A percentile compares a stretch with the other conserved stretches of the same genome.
Evolutionary conservation across 192 early-diverging fungal genomes (phyloP).

Genomic region (Coemansia biformis): DNA sequence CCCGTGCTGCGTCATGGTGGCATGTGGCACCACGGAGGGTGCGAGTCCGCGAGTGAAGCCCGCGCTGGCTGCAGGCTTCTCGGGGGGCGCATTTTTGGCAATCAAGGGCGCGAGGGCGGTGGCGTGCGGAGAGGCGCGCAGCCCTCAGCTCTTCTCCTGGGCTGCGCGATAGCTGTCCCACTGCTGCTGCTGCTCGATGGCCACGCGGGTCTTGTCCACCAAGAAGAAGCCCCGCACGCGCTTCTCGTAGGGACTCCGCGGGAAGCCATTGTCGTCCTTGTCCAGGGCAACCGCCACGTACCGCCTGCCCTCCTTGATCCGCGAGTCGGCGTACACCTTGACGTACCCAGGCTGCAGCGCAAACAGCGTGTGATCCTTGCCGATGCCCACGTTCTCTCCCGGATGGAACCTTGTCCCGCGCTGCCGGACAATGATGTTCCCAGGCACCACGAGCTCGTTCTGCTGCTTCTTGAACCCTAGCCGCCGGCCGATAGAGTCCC

Average conservation of each 20-base stretch:
- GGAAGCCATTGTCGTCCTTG: constrained; percentile 57
- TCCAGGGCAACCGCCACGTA: constrained; percentile 63
- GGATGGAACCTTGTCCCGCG: constrained; percentile 73
- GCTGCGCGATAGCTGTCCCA: constrained; percentile 34
- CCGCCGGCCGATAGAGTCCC: constrained; percentile 72
- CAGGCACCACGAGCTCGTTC: constrained; percentile 64
- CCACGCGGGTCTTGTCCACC: constrained; percentile 48
- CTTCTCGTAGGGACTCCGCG: constrained; percentile 56
- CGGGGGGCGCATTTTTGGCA: too few relatives aligned
- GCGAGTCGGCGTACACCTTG: constrained; percentile 65
- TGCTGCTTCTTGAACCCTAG: constrained; percentile 69
- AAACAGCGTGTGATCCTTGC: constrained; percentile 74
- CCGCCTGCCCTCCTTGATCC: constrained; percentile 55
- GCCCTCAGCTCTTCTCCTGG: constrained; percentile 1
- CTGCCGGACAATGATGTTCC: constrained; percentile 78
- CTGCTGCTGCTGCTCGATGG: constrained; percentile 26
- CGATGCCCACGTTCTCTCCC: constrained; percentile 73
- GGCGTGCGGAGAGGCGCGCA: too few relatives aligned
- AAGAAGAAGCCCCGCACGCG: constrained; percentile 65
- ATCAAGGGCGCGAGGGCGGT: too few relatives aligned
- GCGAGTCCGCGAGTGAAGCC: too few relatives aligned
- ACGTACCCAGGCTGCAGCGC: constrained; percentile 68
- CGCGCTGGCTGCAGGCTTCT: too few relatives aligned
- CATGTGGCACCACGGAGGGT: too few relatives aligned
- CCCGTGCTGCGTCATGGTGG: too few relatives aligned